Conservation (phyloP, 768 basidiomycete genomes). For the Trametopsis cervina region DNA sequence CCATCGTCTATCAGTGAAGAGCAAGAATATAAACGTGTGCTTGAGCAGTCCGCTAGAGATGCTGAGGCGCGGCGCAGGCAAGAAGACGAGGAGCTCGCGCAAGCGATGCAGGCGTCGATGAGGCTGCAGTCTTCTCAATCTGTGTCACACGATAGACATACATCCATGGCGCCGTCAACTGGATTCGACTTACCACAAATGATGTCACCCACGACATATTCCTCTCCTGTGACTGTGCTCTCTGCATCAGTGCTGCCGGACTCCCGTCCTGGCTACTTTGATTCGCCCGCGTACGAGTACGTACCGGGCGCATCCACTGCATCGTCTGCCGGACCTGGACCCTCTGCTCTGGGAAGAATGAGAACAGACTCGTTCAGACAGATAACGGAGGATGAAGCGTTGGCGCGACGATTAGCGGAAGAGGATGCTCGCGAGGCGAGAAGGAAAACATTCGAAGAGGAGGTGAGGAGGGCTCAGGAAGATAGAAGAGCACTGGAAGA, state of each 20-base stretch:
- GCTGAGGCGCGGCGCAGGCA: constrained; percentile 12
- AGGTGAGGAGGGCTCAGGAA: constrained; percentile 7
- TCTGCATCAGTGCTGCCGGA: not conserved
- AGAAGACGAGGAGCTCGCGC: constrained; percentile 63
- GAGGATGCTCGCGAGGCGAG: constrained; percentile 34
- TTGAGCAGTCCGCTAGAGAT: constrained; percentile 17
- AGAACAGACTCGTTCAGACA: constrained; percentile 8
- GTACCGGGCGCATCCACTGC: not conserved
- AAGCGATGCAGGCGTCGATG: constrained; percentile 53
- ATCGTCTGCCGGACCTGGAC: not conserved
- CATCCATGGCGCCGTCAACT: too few relatives aligned
- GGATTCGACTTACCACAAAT: not conserved
- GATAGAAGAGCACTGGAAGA: not conserved
- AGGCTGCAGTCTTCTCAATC: not conserved
- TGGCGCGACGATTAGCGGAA: constrained; percentile 32
- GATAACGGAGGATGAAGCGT: constrained; percentile 35
- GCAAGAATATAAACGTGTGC: constrained; percentile 12
- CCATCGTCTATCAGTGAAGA: constrained; percentile 5
- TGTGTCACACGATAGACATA: too few relatives aligned
- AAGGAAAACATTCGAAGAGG: too few relatives aligned
- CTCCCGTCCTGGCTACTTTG: not conserved
- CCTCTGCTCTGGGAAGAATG: not conserved
- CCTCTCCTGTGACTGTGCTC: not conserved
- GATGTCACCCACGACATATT: not conserved
- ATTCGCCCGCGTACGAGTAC: not conserved